These are phyloP conservation scores for Tylopilus sp. DNA, from an alignment of 768 basidiomycete species.

Conservation along the genomic window DNA sequence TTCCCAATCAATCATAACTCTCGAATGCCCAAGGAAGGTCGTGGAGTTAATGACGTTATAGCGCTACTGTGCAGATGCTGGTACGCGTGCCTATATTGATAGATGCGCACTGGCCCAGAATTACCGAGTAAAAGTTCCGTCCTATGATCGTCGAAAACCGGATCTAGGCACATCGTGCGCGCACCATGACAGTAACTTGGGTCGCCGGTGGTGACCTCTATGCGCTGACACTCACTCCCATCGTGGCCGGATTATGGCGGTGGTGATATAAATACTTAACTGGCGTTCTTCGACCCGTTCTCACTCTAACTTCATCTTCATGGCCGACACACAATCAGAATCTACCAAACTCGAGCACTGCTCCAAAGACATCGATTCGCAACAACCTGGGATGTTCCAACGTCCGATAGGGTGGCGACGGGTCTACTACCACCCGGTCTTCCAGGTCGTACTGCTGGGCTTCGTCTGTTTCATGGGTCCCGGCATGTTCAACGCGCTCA, in stretches of 20 bases:
- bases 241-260: neutral
- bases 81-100: too few relatives aligned
- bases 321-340: neutral
- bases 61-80: too few relatives aligned
- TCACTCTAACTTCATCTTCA: neutral
- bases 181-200: too few relatives aligned
- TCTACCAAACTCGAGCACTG: neutral
- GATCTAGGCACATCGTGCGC: too few relatives aligned
- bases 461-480: slow-evolving; percentile 57
- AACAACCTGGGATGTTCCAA: slow-evolving; percentile 32
- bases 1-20: too few relatives aligned
- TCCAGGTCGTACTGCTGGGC: slow-evolving; percentile 44
- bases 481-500: slow-evolving; percentile 68
- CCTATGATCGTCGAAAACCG: too few relatives aligned
- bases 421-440: slow-evolving; percentile 40
- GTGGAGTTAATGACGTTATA: too few relatives aligned
- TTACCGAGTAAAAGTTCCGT: too few relatives aligned
- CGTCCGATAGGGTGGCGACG: slow-evolving; percentile 51
- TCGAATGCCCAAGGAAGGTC: too few relatives aligned
- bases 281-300: neutral
- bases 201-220: too few relatives aligned
- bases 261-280: neutral
- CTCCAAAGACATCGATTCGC: neutral
- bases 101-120: too few relatives aligned
- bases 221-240: too few relatives aligned